Percentiles rank a stretch among this genome's conserved stretches.
Evolutionary conservation across 176 grass and related monocot species (phyloP).

Genomic region (Ensete ventricosum): DNA sequence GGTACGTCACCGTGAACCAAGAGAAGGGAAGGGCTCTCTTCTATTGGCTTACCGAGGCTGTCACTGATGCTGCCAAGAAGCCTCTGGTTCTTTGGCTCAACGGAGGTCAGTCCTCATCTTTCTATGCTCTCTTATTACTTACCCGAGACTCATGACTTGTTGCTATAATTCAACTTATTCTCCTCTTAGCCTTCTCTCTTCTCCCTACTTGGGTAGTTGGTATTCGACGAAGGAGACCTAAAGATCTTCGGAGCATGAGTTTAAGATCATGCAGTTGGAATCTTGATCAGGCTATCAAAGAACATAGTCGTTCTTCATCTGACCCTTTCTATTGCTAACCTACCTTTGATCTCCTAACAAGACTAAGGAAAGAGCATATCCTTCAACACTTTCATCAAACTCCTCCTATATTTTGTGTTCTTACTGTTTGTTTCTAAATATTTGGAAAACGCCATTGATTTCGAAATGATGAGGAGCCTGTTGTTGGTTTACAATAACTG

Average conservation of each 20-base stretch:
- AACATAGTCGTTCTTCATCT: not conserved
- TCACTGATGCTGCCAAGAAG: slow-evolving; percentile 38
- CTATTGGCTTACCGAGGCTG: slow-evolving; percentile 96
- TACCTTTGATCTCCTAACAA: not conserved
- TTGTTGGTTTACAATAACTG: not conserved
- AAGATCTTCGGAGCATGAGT: too few species aligned
- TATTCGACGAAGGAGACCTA: too few species aligned
- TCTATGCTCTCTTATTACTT: not conserved
- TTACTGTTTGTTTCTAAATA: not conserved
- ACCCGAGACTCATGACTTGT: not conserved
- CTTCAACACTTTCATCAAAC: too few species aligned
- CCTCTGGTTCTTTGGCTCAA: slow-evolving; percentile 98
- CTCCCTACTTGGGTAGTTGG: too few species aligned
- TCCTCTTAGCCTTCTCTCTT: too few species aligned
- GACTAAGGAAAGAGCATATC: too few species aligned
- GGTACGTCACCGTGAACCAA: slow-evolving; percentile 75
- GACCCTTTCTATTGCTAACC: not conserved
- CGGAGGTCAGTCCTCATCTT: slow-evolving; percentile 44
- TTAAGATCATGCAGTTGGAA: not conserved
- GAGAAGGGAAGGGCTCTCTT: slow-evolving; percentile 71
- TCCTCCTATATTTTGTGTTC: not conserved
- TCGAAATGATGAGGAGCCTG: slow-evolving; percentile 21
- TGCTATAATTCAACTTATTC: not conserved
- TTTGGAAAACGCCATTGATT: slow-evolving; percentile 16
- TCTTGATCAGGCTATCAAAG: slow-evolving; percentile 22